A percentile compares a stretch with the other conserved stretches of the same genome.
Evolutionary conservation across 371 early-diverging fungal genomes (phyloP).

Genomic region (Syncephalis plumigaleata): DNA sequence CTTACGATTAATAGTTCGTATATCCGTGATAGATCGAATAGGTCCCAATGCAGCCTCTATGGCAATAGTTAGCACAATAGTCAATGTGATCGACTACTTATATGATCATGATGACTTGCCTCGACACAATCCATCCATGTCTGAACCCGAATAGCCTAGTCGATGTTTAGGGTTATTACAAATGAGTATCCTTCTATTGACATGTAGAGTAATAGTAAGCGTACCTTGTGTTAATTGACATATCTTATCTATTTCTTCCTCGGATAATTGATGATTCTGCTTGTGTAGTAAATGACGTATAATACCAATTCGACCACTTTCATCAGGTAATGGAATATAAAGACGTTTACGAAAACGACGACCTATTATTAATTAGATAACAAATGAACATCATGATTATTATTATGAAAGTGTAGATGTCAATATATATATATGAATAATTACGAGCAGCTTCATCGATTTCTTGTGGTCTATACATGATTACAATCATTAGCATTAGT

Average conservation of each 20-base stretch:
- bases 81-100: not conserved
- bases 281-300: constrained; percentile 36
- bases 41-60: constrained; percentile 42
- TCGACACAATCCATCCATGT: constrained; percentile 80
- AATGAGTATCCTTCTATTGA: not conserved
- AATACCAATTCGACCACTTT: constrained; percentile 41
- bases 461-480: constrained; percentile 54
- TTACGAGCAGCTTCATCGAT: constrained; percentile 77
- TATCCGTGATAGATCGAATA: constrained; percentile 44
- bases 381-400: too few species aligned
- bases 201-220: constrained; percentile 6
- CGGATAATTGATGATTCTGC: constrained; percentile 30
- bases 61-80: constrained; percentile 2
- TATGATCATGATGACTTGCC: constrained; percentile 13
- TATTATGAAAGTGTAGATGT: too few species aligned
- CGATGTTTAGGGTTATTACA: constrained; percentile 12
- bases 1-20: constrained; percentile 12
- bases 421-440: not conserved
- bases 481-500: not conserved
- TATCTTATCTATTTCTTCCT: constrained; percentile 36
- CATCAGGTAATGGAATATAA: constrained; percentile 79
- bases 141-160: constrained; percentile 61
- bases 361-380: constrained; percentile 3
- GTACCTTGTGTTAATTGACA: constrained; percentile 27
- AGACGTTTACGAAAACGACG: constrained; percentile 41